These are phyloP conservation scores for Caloboletus inedulis DNA, from an alignment of 1,284 basidiomycete genomes.

Conservation along the genomic window DNA sequence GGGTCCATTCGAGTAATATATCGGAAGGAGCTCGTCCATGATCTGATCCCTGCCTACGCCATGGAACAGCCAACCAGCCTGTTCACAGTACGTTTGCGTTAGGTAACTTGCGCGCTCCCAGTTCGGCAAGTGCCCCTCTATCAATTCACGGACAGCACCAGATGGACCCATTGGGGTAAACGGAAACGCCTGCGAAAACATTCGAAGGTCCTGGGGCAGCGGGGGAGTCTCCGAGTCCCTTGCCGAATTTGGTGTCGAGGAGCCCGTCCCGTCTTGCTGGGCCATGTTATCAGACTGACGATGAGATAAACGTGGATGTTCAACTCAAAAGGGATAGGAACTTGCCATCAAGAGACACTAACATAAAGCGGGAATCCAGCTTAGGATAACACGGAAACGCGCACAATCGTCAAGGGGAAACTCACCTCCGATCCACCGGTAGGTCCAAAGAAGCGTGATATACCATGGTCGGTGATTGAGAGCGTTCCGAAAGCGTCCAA, in stretches of 20 bases:
- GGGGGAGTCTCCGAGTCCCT: constrained; percentile 35
- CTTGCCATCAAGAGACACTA: constrained; percentile 34
- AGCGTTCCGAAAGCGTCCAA: constrained; percentile 60
- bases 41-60: constrained; percentile 49
- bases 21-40: constrained; percentile 52
- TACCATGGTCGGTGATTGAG: constrained; percentile 57
- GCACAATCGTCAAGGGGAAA: constrained; percentile 9
- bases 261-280: constrained; percentile 14
- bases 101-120: constrained; percentile 47
- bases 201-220: constrained; percentile 41
- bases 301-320: constrained; percentile 15
- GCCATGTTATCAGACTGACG: constrained; percentile 27
- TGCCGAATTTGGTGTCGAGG: constrained; percentile 32
- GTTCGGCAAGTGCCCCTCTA: constrained; percentile 51
- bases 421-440: constrained; percentile 61
- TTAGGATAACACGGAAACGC: constrained; percentile 9
- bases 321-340: constrained; percentile 4
- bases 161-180: constrained; percentile 57
- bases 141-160: constrained; percentile 44
- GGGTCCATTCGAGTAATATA: constrained; percentile 35
- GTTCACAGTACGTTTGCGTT: constrained; percentile 51
- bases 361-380: constrained; percentile 11
- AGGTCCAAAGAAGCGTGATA: constrained; percentile 61
- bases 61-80: constrained; percentile 58
- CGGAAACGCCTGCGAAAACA: constrained; percentile 61